A percentile compares a stretch with the other conserved stretches of the same genome.
These are phyloP conservation scores for Esteya vermicola DNA, from an alignment of 2,329 filamentous ascomycete species.

Conservation along the genomic window DNA sequence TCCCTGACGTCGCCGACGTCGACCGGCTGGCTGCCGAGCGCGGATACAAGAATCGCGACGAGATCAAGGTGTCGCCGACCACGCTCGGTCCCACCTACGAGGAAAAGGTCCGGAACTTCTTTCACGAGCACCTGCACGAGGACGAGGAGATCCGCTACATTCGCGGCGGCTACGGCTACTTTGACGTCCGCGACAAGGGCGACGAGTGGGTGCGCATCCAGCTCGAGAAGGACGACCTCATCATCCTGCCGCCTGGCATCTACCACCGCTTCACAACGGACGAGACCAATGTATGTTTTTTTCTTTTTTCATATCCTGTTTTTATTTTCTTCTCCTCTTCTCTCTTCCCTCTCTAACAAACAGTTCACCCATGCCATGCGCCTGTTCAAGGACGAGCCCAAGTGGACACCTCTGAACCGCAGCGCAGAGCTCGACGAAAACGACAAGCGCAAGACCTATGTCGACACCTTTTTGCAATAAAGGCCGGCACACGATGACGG, in stretches of 20 bases:
- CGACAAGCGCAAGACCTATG: slow-evolving; percentile 63
- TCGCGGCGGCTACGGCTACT: slow-evolving; percentile 74
- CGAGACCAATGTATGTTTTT: slow-evolving; percentile 61
- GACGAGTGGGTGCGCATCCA: slow-evolving; percentile 84
- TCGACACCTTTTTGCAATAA: slow-evolving; percentile 31
- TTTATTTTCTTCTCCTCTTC: background rate
- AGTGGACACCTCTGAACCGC: slow-evolving; percentile 91
- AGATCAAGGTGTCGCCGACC: slow-evolving; percentile 75
- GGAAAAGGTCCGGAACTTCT: slow-evolving; percentile 86
- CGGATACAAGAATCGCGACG: slow-evolving; percentile 86
- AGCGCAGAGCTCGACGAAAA: slow-evolving; percentile 65
- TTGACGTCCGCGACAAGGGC: slow-evolving; percentile 71
- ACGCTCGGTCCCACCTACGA: slow-evolving; percentile 83
- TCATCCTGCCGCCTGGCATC: slow-evolving; percentile 87
- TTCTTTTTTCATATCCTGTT: background rate
- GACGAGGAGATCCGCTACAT: slow-evolving; percentile 98
- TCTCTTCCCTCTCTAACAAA: background rate
- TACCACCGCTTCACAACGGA: slow-evolving; percentile 98
- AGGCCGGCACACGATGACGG: no score
- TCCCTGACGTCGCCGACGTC: slow-evolving; percentile 50
- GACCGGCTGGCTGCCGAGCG: slow-evolving; percentile 61
- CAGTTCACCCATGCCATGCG: slow-evolving; percentile 94
- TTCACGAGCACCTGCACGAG: slow-evolving; percentile 90
- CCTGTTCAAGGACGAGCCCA: slow-evolving; percentile 94
- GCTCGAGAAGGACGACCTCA: slow-evolving; percentile 75